Percentiles rank a stretch among this genome's conserved stretches.
phyloP scores from a whole-genome alignment of 2,329 filamentous ascomycete species.

The Cryphonectria japonica region DNA sequence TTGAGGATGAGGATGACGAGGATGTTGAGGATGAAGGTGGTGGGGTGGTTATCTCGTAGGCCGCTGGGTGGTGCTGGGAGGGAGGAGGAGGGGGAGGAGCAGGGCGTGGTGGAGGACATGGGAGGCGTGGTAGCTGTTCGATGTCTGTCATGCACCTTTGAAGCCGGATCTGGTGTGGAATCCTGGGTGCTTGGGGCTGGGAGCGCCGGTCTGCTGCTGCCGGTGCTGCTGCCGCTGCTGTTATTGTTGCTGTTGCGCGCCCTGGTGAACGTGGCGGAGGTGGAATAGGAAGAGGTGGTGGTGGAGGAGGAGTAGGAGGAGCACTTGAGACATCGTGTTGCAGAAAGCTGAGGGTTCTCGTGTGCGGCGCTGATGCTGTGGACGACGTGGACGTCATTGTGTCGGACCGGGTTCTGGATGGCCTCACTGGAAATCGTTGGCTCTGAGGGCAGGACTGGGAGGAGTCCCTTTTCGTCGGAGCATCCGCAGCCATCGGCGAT shows the following conservation, averaged over 20 bases:
- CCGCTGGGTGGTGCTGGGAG: not conserved
- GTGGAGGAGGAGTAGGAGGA: not conserved
- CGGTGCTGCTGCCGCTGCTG: not conserved
- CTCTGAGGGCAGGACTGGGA: conserved; percentile 2
- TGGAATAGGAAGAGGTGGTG: not conserved
- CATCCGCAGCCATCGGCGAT: not conserved
- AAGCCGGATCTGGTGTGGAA: conserved; percentile 25
- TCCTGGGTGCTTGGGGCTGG: conserved; percentile 1
- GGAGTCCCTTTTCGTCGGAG: conserved; percentile 3
- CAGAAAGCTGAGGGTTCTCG: not conserved
- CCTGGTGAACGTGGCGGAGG: conserved; percentile 3
- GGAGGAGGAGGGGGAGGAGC: not conserved
- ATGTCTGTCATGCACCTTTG: conserved; percentile 16
- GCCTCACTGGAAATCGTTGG: not conserved
- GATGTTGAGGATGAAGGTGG: too few relatives aligned
- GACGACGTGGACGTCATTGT: conserved; percentile 13
- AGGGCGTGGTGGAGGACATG: not conserved
- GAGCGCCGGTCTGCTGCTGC: conserved; percentile 9
- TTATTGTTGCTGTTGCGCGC: not conserved
- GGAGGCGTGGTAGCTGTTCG: conserved; percentile 40
- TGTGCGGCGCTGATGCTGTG: not conserved
- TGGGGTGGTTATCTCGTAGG: not conserved
- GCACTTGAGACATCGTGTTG: not conserved
- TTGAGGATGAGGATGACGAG: not conserved
- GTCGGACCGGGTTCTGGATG: conserved; percentile 6